Base-by-base conservation (phyloP, 1,284 basidiomycete genomes). In the Pholiota adiposa region DNA sequence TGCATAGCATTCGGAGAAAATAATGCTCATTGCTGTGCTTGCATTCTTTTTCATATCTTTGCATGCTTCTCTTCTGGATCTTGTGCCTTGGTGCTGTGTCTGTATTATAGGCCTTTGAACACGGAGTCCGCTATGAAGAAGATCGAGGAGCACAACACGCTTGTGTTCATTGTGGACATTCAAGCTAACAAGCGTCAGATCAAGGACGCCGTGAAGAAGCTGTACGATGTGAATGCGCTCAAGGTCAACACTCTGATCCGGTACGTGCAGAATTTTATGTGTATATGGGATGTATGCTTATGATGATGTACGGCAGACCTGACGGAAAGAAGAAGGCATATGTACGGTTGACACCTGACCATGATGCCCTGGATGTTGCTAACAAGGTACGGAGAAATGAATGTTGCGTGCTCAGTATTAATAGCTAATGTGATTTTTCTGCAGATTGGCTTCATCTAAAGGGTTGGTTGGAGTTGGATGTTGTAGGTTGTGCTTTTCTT, bases 271-370 rank as follows among this genome's bases (percentile, higher is more conserved):
- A n/a, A n/a, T 38, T 53, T 56, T 50, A 11, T 18, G 19, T 48
- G 14, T 23, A 27, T 53, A 27, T 38, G 2, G 31, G 31, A 11
- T 18, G 27, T 0, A 43, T 23, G 25, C 46, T 59, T 18, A 53
- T 34, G 46, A 34, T 14, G 19, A 52, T 33, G n/a, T 44, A 51
- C 29, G 55, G 2, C 65, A 95, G 94, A 76, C 97, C 97, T 61
- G 97, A 99, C 73, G 97, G 97, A 62, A 95, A 92, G 88, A 99
- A 99, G 88, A 99, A 99, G 92, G 97, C 97, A 52, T 99, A 97
- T 77, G 95, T 98, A 60, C 89, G 96, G 56, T 83, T 99, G 72
- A 94, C 95, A 38, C 80, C 96, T 33, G 97, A 98, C 83, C 93
- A 97, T 78, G 97, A 99, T 74, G 97, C 97, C 53, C 82, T 98